Percentiles rank a stretch among this genome's conserved stretches.
phyloP scores from a whole-genome alignment of 768 basidiomycete species.

The Amanita rubescens region DNA sequence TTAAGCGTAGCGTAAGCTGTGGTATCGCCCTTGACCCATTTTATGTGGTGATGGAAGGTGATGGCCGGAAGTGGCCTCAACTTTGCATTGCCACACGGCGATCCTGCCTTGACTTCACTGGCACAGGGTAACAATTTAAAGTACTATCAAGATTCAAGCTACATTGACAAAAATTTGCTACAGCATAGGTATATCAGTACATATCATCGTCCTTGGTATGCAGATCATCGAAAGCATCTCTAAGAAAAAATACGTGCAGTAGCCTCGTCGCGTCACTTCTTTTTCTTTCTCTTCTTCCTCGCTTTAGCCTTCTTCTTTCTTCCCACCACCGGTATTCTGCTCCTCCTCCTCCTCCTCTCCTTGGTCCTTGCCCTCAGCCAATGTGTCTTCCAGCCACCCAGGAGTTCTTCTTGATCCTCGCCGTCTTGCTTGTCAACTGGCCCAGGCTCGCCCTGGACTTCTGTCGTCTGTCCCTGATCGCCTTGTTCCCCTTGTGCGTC shows the following conservation, averaged over 20 bases:
- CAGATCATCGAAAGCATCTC: no score
- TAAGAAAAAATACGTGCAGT: background rate
- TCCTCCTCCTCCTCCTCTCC: background rate
- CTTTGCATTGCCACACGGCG: background rate
- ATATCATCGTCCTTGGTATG: background rate
- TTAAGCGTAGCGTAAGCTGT: background rate
- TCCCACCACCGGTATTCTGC: background rate
- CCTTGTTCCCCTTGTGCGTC: background rate
- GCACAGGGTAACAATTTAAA: background rate
- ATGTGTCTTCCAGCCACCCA: background rate
- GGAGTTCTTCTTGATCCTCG: background rate
- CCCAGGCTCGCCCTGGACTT: background rate
- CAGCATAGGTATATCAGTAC: background rate
- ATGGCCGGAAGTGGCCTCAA: background rate
- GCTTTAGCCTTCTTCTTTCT: background rate
- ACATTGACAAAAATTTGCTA: background rate
- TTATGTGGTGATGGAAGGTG: background rate
- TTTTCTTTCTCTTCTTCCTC: background rate
- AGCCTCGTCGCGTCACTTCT: background rate
- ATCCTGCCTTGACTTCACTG: background rate
- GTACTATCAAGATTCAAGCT: background rate
- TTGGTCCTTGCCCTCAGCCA: background rate
- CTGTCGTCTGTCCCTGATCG: background rate
- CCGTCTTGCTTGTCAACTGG: background rate
- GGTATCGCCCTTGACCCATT: background rate